Evolutionary conservation across 2,329 filamentous ascomycete genomes (phyloP).

Genomic region (Cadophora gregata): DNA sequence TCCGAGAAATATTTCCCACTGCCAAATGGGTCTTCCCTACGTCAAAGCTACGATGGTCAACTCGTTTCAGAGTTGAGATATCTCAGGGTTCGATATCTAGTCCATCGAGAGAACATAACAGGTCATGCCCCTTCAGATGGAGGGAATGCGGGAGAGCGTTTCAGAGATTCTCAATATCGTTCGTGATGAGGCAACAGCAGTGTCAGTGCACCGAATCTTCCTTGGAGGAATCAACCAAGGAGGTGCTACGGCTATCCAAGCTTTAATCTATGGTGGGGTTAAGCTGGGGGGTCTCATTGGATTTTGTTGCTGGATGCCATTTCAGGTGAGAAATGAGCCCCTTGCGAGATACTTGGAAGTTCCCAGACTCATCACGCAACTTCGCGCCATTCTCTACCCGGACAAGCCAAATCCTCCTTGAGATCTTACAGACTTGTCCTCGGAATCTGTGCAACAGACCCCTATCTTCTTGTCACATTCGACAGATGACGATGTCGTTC

Average conservation of each 20-base stretch:
- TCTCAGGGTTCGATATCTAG: conserved; percentile 58
- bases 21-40: conserved; percentile 34
- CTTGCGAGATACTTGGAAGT: background rate
- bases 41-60: conserved; percentile 39
- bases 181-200: conserved; percentile 44
- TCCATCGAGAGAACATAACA: conserved; percentile 46
- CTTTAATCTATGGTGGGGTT: conserved; percentile 44
- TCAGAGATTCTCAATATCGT: conserved; percentile 45
- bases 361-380: background rate
- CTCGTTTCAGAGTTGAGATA: conserved; percentile 40
- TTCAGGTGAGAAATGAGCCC: background rate
- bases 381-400: background rate
- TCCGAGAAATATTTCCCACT: conserved; percentile 29
- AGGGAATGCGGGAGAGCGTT: conserved; percentile 50
- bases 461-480: background rate
- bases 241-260: conserved; percentile 49
- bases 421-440: background rate
- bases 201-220: conserved; percentile 49
- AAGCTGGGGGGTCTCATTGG: background rate
- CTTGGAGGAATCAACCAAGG: conserved; percentile 56
- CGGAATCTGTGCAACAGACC: background rate
- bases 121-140: conserved; percentile 50
- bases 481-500: background rate
- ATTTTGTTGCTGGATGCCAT: background rate
- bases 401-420: background rate